Conservation (phyloP, 2,329 filamentous ascomycete species). For the Geosmithia flava region DNA sequence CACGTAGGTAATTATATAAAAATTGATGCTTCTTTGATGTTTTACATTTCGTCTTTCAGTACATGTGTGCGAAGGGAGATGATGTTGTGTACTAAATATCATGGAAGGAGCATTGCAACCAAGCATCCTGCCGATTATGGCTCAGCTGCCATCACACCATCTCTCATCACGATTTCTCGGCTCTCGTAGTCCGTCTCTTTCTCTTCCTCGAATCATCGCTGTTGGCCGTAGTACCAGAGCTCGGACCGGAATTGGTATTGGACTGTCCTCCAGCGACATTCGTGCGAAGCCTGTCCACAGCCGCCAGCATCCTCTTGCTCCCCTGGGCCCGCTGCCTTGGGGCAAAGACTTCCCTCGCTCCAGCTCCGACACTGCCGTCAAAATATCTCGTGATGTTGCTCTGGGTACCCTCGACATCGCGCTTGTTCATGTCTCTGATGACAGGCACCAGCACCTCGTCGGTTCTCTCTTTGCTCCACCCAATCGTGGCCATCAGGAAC, state of each 20-base stretch:
- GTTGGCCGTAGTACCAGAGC: background rate
- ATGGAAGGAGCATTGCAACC: too few relatives aligned
- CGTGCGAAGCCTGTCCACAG: slow-evolving; percentile 52
- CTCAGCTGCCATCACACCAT: background rate
- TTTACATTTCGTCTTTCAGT: background rate
- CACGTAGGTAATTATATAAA: too few relatives aligned
- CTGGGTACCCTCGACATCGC: slow-evolving; percentile 84
- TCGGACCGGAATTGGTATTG: background rate
- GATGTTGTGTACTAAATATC: too few relatives aligned
- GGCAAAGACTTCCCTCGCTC: slow-evolving; percentile 54
- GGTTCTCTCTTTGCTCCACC: slow-evolving; percentile 83
- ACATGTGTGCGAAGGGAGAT: too few relatives aligned
- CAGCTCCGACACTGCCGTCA: slow-evolving; percentile 58
- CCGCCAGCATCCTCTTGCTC: slow-evolving; percentile 68
- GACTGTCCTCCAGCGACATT: slow-evolving; percentile 11
- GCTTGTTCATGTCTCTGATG: slow-evolving; percentile 85
- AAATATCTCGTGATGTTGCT: slow-evolving; percentile 94
- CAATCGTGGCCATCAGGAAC: slow-evolving; percentile 85
- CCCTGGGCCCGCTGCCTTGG: slow-evolving; percentile 53
- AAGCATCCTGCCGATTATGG: too few relatives aligned
- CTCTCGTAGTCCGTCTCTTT: slow-evolving; percentile 6
- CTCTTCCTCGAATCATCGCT: slow-evolving; percentile 2
- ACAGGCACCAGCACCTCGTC: slow-evolving; percentile 95
- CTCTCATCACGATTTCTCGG: background rate
- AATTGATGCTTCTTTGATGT: too few relatives aligned